phyloP scores from a whole-genome alignment of 2,329 filamentous ascomycete genomes.

The Blumeriella jaapii region DNA sequence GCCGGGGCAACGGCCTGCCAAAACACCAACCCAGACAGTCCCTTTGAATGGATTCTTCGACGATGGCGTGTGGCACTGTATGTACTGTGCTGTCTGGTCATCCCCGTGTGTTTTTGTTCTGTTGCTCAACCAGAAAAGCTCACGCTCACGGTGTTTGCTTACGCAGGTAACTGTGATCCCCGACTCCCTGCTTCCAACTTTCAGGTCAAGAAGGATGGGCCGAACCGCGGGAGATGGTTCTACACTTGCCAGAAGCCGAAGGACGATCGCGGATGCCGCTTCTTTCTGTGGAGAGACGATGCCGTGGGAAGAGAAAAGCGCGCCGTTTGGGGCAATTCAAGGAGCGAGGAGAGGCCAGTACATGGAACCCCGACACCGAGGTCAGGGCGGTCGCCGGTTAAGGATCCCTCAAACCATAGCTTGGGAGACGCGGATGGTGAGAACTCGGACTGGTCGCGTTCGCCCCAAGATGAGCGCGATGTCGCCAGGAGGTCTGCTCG shows the following conservation, averaged over 20 bases:
- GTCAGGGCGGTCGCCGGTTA: background rate
- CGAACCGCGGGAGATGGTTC: slow-evolving; percentile 41
- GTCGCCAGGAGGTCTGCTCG: slow-evolving; percentile 8
- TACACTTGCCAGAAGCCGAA: slow-evolving; percentile 40
- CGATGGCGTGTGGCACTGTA: slow-evolving; percentile 32
- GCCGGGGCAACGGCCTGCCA: background rate
- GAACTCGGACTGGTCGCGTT: slow-evolving; percentile 21
- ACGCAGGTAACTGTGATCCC: slow-evolving; percentile 38
- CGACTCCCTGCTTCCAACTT: slow-evolving; percentile 38
- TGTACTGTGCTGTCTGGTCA: no score
- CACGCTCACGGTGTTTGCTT: no score
- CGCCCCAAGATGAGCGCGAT: slow-evolving; percentile 16
- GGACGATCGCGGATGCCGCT: slow-evolving; percentile 34
- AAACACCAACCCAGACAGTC: slow-evolving; percentile 12
- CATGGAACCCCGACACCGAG: slow-evolving; percentile 2
- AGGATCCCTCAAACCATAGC: slow-evolving; percentile 1
- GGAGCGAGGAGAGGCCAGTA: slow-evolving; percentile 30
- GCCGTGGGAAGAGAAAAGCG: slow-evolving; percentile 35
- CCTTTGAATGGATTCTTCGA: slow-evolving; percentile 24
- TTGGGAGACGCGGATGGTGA: slow-evolving; percentile 19
- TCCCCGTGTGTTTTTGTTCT: no score
- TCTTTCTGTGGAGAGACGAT: slow-evolving; percentile 47
- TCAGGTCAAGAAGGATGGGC: slow-evolving; percentile 36
- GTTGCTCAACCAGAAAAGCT: no score
- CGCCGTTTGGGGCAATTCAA: slow-evolving; percentile 34